A percentile compares a stretch with the other conserved stretches of the same genome.
phyloP scores from a whole-genome alignment of 208 protist species.

The Leishmania turanica region DNA sequence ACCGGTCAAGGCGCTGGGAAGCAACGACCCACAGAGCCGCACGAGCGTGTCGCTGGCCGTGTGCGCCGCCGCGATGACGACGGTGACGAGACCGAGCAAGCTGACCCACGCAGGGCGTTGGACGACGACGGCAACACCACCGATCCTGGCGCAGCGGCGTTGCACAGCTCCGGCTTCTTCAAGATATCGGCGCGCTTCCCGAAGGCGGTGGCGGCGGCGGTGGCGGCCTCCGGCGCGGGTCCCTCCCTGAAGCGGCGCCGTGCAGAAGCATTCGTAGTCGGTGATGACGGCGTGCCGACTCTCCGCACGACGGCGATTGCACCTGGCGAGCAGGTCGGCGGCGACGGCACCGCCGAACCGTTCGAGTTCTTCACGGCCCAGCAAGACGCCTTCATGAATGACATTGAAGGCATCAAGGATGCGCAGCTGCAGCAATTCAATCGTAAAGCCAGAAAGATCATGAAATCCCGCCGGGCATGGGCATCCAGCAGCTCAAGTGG shows the following conservation, averaged over 20 bases:
- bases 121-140: not conserved
- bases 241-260: constrained; percentile 43
- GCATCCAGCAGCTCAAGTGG: not conserved
- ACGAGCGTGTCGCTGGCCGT: constrained; percentile 49
- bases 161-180: constrained; percentile 43
- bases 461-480: not conserved
- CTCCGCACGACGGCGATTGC: constrained; percentile 56
- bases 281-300: constrained; percentile 34
- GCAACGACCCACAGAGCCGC: constrained; percentile 4
- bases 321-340: constrained; percentile 4
- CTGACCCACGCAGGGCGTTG: not conserved
- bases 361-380: constrained; percentile 81
- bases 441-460: not conserved
- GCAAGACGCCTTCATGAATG: constrained; percentile 69
- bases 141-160: not conserved
- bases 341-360: not conserved
- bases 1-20: not conserved
- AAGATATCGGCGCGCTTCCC: constrained; percentile 43
- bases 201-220: constrained; percentile 15
- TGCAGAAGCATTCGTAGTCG: constrained; percentile 42
- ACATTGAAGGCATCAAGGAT: constrained; percentile 72
- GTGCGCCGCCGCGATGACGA: constrained; percentile 66
- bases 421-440: constrained; percentile 37
- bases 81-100: constrained; percentile 19
- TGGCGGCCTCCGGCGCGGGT: constrained; percentile 10